Percentiles rank a stretch among this genome's conserved stretches.
Evolutionary conservation across 179 eudicot genomes (phyloP).

Genomic region (Silene noctiflora): DNA sequence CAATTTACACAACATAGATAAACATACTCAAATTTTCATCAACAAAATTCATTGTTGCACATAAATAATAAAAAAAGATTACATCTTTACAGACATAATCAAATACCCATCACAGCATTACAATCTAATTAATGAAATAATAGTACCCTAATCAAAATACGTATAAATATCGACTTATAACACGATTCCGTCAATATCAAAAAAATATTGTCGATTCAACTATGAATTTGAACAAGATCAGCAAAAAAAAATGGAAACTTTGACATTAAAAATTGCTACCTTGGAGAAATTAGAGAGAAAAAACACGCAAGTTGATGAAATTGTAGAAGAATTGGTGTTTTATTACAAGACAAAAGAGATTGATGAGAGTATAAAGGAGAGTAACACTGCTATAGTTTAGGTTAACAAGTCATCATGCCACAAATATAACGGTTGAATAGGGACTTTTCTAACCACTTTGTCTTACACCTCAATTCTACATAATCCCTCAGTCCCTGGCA

Average conservation of each 20-base stretch:
- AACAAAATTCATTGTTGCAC: neutral
- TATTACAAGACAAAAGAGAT: neutral
- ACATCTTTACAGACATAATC: neutral
- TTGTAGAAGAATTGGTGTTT: neutral
- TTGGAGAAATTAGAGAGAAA: neutral
- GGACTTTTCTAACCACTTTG: neutral
- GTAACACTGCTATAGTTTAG: slow-evolving; percentile 14
- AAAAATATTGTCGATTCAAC: too few species aligned
- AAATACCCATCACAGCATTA: neutral
- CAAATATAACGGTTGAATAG: slow-evolving; percentile 11
- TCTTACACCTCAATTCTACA: neutral
- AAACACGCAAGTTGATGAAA: neutral
- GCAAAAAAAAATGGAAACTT: neutral
- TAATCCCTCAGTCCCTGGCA: too few species aligned
- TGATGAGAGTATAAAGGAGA: neutral
- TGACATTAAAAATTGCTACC: neutral
- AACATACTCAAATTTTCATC: too few species aligned
- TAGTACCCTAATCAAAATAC: too few species aligned
- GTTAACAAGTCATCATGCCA: neutral
- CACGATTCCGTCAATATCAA: too few species aligned
- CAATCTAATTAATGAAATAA: neutral
- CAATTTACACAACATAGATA: too few species aligned
- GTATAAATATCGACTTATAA: too few species aligned
- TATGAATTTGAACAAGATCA: neutral
- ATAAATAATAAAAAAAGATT: neutral